These are phyloP conservation scores for Guillardia theta DNA, from an alignment of 78 protist species.

Conservation along the genomic window DNA sequence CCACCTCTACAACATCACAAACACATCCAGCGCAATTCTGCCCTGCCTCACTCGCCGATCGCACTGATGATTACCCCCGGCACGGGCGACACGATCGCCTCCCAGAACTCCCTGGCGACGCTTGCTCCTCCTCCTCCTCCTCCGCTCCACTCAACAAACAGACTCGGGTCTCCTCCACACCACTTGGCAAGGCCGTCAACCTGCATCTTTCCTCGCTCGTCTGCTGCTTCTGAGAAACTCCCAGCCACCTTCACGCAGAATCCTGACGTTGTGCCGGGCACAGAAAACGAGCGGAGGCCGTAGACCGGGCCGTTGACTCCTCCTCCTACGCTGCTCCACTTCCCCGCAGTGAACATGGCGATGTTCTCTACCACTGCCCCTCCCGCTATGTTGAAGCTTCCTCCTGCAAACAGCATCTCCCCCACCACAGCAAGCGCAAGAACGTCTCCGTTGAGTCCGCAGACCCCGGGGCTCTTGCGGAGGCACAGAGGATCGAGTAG, in stretches of 20 bases:
- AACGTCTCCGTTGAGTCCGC: neutral
- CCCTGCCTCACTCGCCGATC: no score
- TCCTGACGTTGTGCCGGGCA: neutral
- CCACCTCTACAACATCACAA: no score
- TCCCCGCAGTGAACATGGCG: neutral
- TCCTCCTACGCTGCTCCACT: neutral
- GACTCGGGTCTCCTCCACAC: neutral
- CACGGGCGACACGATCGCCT: no score
- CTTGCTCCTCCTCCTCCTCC: neutral
- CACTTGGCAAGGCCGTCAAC: neutral
- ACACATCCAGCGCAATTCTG: no score
- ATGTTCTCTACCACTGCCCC: neutral
- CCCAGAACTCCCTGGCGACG: neutral
- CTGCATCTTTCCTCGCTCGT: neutral
- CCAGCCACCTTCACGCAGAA: neutral
- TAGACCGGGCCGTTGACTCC: neutral
- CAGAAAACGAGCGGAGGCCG: neutral
- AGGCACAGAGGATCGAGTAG: neutral
- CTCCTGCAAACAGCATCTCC: neutral
- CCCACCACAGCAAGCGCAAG: neutral
- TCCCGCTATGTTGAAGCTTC: neutral
- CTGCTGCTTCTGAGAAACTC: neutral
- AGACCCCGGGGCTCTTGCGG: neutral
- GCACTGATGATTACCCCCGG: no score
- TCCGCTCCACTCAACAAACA: no score